Percentiles rank a stretch among this genome's conserved stretches.
Evolutionary conservation across 495 filamentous ascomycete species (phyloP).

Genomic region (Penicillium psychrofluorescens): DNA sequence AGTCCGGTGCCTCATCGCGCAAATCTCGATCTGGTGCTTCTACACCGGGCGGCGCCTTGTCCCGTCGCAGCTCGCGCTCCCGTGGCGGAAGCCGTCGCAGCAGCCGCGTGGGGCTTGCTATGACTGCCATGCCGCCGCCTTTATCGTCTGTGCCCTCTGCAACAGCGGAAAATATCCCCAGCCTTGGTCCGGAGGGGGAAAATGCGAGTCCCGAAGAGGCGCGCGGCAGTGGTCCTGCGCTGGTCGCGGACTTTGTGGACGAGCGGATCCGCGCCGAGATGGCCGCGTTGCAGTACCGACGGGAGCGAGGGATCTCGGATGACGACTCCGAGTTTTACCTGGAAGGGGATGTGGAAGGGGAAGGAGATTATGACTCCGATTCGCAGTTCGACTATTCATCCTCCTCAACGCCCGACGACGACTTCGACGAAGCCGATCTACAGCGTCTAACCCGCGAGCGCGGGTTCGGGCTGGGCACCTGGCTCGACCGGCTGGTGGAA

Average conservation of each 20-base stretch:
- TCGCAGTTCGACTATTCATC: constrained; percentile 16
- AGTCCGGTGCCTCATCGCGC: constrained; percentile 13
- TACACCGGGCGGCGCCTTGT: constrained; percentile 24
- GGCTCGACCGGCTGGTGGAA: constrained; percentile 67
- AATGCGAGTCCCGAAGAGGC: constrained; percentile 6
- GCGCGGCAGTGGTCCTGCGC: constrained; percentile 1
- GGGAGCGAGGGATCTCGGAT: constrained; percentile 5
- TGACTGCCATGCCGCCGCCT: constrained; percentile 22
- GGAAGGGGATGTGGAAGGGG: constrained; percentile 5
- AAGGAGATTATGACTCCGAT: constrained; percentile 8
- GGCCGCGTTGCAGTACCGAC: constrained; percentile 20
- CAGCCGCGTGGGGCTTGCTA: constrained; percentile 28
- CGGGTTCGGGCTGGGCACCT: constrained; percentile 64
- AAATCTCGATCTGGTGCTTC: constrained; percentile 31
- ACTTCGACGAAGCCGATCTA: constrained; percentile 38
- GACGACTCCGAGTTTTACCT: constrained; percentile 4
- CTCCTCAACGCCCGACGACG: constrained; percentile 17
- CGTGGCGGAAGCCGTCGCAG: constrained; percentile 24
- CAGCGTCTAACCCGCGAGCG: constrained; percentile 43
- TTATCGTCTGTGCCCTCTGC: background rate
- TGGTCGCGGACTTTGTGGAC: constrained; percentile 38
- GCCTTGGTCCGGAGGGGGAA: constrained; percentile 2
- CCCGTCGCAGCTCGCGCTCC: constrained; percentile 26
- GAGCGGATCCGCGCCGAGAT: constrained; percentile 39
- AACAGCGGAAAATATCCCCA: background rate